These are phyloP conservation scores for Drosera spatulata DNA, from an alignment of 179 eudicot genomes.

Conservation along the genomic window DNA sequence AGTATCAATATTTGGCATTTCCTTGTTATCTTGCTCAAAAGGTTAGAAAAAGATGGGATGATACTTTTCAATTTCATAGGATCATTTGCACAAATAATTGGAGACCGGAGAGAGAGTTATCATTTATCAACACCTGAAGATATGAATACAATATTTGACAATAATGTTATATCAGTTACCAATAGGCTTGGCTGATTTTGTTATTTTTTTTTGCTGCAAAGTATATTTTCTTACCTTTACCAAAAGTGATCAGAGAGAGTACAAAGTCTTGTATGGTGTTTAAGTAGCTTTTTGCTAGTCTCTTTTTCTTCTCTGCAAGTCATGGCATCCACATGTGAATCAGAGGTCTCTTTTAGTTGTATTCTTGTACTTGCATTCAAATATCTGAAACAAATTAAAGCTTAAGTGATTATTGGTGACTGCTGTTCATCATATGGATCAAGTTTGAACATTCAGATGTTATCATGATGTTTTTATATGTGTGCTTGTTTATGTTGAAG, in stretches of 20 bases:
- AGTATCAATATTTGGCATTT: too few relatives aligned
- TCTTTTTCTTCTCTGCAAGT: neutral
- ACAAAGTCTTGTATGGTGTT: conserved; percentile 9
- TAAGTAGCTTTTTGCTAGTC: conserved; percentile 9
- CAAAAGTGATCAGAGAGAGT: conserved; percentile 11
- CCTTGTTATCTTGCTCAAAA: too few relatives aligned
- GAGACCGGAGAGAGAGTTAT: too few relatives aligned
- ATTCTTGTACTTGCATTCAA: conserved; percentile 13
- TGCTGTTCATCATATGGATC: conserved; percentile 6
- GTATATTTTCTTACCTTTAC: conserved; percentile 11
- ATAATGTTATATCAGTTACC: too few relatives aligned
- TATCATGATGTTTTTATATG: conserved; percentile 1
- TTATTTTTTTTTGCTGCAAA: too few relatives aligned
- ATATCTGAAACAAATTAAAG: conserved; percentile 4
- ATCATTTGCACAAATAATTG: too few relatives aligned
- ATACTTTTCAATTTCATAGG: too few relatives aligned
- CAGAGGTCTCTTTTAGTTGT: conserved; percentile 12
- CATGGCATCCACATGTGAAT: conserved; percentile 16
- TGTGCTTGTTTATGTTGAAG: too few relatives aligned
- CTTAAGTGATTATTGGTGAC: conserved; percentile 10
- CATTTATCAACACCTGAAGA: too few relatives aligned
- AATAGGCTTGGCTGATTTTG: too few relatives aligned
- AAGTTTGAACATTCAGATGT: conserved; percentile 2
- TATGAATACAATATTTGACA: too few relatives aligned
- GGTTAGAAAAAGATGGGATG: too few relatives aligned